phyloP scores from a whole-genome alignment of 805 yeast species.

The Naumovozyma castellii region DNA sequence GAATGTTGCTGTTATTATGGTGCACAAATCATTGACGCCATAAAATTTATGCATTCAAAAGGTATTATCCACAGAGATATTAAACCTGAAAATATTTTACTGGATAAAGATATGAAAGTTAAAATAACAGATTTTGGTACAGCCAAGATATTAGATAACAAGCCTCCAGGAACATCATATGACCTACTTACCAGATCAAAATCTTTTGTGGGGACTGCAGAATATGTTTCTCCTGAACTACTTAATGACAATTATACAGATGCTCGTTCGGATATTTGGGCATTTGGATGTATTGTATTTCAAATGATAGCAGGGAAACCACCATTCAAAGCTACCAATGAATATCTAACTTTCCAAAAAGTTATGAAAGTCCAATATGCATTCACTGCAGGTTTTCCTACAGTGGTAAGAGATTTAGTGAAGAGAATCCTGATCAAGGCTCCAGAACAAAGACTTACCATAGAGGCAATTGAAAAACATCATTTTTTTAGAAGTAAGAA shows the following conservation, averaged over 20 bases:
- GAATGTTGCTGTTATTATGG: slow-evolving; percentile 57
- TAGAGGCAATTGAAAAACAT: slow-evolving; percentile 51
- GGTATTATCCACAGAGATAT: slow-evolving; percentile 78
- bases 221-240: slow-evolving; percentile 74
- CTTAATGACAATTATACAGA: slow-evolving; percentile 74
- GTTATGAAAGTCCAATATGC: slow-evolving; percentile 74
- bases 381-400: slow-evolving; percentile 77
- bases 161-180: slow-evolving; percentile 39
- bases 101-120: slow-evolving; percentile 50
- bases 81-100: slow-evolving; percentile 71
- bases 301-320: slow-evolving; percentile 94
- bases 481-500: slow-evolving; percentile 49
- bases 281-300: slow-evolving; percentile 90
- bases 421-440: slow-evolving; percentile 56
- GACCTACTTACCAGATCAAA: slow-evolving; percentile 62
- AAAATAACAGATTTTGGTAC: slow-evolving; percentile 82
- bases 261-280: slow-evolving; percentile 95
- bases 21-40: slow-evolving; percentile 67
- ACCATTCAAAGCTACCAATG: slow-evolving; percentile 78
- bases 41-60: slow-evolving; percentile 58
- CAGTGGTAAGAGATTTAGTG: slow-evolving; percentile 59
- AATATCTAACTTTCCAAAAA: slow-evolving; percentile 72
- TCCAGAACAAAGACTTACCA: slow-evolving; percentile 53
- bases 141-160: slow-evolving; percentile 57
- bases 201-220: slow-evolving; percentile 77